phyloP scores from a whole-genome alignment of 805 yeast species.

The Saccharomycopsis synnaedendra region DNA sequence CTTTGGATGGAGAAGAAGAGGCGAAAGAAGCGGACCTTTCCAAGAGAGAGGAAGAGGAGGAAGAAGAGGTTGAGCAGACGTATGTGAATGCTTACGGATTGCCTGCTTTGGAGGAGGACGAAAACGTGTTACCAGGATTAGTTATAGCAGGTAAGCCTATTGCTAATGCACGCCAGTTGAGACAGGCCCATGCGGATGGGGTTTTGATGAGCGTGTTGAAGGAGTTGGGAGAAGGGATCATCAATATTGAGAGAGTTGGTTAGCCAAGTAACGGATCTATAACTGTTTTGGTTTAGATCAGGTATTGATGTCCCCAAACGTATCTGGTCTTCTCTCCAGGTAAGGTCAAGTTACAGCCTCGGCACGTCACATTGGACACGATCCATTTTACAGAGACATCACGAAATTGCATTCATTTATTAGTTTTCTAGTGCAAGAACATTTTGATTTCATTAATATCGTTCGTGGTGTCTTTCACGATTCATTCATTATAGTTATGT shows the following conservation, averaged over 20 bases:
- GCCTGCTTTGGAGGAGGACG: slow-evolving; percentile 4
- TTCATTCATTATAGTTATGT: too few species aligned
- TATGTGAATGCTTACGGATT: slow-evolving; percentile 1
- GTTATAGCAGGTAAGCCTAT: slow-evolving; percentile 16
- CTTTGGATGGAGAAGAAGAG: not conserved
- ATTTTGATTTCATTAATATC: too few species aligned
- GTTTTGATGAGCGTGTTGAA: slow-evolving; percentile 6
- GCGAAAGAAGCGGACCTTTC: not conserved
- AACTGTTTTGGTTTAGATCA: not conserved
- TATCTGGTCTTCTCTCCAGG: too few species aligned
- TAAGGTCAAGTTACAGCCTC: too few species aligned
- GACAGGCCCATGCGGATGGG: slow-evolving; percentile 9
- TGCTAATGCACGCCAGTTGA: slow-evolving; percentile 14
- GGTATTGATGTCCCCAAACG: not conserved
- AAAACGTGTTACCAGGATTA: slow-evolving; percentile 15
- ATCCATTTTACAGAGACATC: too few species aligned
- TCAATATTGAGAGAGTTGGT: slow-evolving; percentile 14
- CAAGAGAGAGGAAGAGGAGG: not conserved
- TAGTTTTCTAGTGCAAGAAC: too few species aligned
- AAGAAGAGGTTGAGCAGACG: not conserved
- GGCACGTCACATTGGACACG: too few species aligned
- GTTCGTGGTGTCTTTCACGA: too few species aligned
- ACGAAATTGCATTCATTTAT: too few species aligned
- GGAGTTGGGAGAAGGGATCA: slow-evolving; percentile 13
- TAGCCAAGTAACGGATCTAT: not conserved